Base-by-base conservation (phyloP, 306 rosid genomes). In the Hylodesmum podocarpum region DNA sequence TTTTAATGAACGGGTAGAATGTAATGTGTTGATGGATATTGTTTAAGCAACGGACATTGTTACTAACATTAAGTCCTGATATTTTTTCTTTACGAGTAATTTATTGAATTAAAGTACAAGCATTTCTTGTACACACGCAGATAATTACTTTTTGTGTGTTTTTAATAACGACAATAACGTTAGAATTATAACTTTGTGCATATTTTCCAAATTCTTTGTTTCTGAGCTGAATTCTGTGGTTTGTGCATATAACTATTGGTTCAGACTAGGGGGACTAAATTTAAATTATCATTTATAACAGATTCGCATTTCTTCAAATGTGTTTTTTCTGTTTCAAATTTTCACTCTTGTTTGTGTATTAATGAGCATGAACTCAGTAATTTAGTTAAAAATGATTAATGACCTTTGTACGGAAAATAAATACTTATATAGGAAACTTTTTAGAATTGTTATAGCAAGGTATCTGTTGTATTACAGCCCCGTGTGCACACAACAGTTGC, bases 1-100 rank as follows among this genome's bases (percentile, higher is more conserved):
- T 41, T 57, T 69, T 33, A 59, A 59, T 34, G 81, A 72, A 31
- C 18, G 21, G 34, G 43, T 64, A 61, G 36, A 68, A 67, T 67
- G 16, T 81, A 44, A 75, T 39, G 57, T 28, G 18, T 51, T 66
- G 4, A 67, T 40, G 29, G 37, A 66, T 16, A 43, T 73, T 73
- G 65, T 66, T 34, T 34, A 62, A 62, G 44, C 68, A 34, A 33
- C 14, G 27, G 15, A 57, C 14, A 33, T 33, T 61, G 13, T 34
- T 73, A 11, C 19, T 18, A 73, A 7, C 44, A 43, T 37, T 25
- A 16, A 59, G 24, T 21, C 5, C 65, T 8, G 6, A n/a, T 5
- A n/a, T n/a, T n/a, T 21, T 21, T 63, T 51, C 16, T 53, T 18
- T 14, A 8, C 36, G 51, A 66, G 22, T 29, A 14, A 19, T 16